Base-by-base conservation (phyloP, 1,284 basidiomycete species). In the Puccinia polysora region DNA sequence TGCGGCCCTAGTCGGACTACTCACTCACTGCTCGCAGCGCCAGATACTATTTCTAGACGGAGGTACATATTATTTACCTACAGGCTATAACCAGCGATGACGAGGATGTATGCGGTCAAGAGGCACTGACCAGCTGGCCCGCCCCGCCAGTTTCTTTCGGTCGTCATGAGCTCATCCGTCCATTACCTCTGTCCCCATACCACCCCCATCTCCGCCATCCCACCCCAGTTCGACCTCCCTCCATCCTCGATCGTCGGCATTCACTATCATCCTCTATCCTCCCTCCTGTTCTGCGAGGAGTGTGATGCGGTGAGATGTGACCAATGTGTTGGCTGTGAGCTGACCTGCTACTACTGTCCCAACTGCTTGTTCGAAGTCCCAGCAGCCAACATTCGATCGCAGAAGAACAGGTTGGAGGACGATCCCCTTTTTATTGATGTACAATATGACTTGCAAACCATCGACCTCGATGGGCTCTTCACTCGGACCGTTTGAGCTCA, bases 361-460 rank as follows among this genome's bases (percentile, higher is more conserved):
- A 94, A 95, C 80, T 99, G 96, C 80, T 84, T 97, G n/a, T 98
- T 98, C 80, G 96, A 98, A 78, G 95, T 98, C 3, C 96, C 95
- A 0, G 90, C 89, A 77, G 93, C 96, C 1, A 95, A 91, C 77
- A 93, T 98, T 7, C 85, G 94, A 74, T 91, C 88, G 6, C 94
- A 98, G 81, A 94, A 93, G 84, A 97, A 96, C 78, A 85, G 92
- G 89, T 90, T 34, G 74, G 81, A 74, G 14, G 0, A 23, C 30
- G 30, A 14, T 25, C 12, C 55, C 30, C 12, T 23, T 60, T 28
- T n/a, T 36, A 49, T 49, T 49, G 5, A 49, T 49, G 18, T 23
- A 23, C 45, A n/a, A n/a, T n/a, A n/a, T n/a, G n/a, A n/a, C n/a
- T n/a, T n/a, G n/a, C n/a, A n/a, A n/a, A n/a, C n/a, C n/a, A n/a